These are phyloP conservation scores for Scedosporium dehoogii DNA, from an alignment of 2,329 filamentous ascomycete genomes.

Conservation along the genomic window DNA sequence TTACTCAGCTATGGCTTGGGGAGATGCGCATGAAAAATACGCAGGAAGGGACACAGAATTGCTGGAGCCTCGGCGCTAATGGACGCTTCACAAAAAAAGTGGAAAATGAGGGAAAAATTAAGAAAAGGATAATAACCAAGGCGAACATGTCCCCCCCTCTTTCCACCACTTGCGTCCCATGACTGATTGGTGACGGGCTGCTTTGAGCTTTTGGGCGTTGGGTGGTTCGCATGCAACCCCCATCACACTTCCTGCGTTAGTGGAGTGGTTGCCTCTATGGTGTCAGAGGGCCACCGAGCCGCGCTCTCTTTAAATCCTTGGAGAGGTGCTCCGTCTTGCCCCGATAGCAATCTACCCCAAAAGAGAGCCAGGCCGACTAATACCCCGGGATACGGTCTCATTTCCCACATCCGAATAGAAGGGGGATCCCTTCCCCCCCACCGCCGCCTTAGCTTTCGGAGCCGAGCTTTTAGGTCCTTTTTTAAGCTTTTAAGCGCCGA, in stretches of 20 bases:
- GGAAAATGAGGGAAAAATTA: background rate
- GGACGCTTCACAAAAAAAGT: background rate
- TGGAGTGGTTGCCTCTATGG: conserved; percentile 3
- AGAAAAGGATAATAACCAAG: background rate
- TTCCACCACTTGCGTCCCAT: background rate
- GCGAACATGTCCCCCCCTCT: background rate
- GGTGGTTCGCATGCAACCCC: conserved; percentile 5
- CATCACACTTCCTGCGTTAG: conserved; percentile 4
- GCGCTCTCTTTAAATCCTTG: background rate
- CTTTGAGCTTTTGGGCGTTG: conserved; percentile 1
- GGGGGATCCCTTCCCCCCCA: background rate
- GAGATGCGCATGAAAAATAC: background rate
- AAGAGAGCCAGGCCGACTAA: background rate
- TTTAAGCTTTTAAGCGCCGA: background rate
- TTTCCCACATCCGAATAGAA: background rate
- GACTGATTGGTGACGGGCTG: conserved; percentile 1
- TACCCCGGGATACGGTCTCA: background rate
- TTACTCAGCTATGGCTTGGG: background rate
- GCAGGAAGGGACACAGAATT: background rate
- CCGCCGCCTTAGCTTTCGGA: background rate
- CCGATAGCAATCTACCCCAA: background rate
- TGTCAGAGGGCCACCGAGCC: background rate
- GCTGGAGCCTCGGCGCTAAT: background rate
- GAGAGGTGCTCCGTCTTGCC: background rate
- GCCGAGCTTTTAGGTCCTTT: background rate